A percentile compares a stretch with the other conserved stretches of the same genome.
phyloP scores from a whole-genome alignment of 2,329 filamentous ascomycete genomes.

The Ophiostoma sp. region DNA sequence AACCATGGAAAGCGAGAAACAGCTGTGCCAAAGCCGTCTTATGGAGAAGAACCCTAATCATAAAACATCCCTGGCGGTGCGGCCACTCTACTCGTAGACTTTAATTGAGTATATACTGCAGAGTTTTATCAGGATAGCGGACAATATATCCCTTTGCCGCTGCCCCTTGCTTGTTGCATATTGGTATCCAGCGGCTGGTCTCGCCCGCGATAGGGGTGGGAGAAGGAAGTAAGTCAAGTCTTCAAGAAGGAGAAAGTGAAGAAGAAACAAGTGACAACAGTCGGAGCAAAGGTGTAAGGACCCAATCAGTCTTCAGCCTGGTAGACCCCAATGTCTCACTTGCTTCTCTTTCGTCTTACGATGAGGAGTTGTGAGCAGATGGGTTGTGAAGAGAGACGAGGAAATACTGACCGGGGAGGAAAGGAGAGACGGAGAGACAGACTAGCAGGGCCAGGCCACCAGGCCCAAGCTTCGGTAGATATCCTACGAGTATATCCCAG shows the following conservation, averaged over 20 bases:
- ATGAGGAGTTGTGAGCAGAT: neutral
- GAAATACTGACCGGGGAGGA: neutral
- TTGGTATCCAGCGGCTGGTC: neutral
- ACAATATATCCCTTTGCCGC: slow-evolving; percentile 4
- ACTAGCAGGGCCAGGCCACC: neutral
- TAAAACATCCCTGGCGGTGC: neutral
- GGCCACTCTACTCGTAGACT: neutral
- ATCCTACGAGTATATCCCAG: neutral
- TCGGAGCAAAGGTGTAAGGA: neutral
- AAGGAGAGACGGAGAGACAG: neutral
- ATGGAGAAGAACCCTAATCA: neutral
- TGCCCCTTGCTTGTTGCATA: neutral
- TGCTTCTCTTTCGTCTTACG: neutral
- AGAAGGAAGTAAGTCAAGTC: too few relatives aligned
- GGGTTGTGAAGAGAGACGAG: neutral
- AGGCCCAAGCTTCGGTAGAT: slow-evolving; percentile 4
- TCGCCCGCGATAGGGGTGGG: neutral
- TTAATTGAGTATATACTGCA: too few relatives aligned
- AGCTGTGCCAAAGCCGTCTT: too few relatives aligned
- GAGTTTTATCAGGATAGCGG: neutral
- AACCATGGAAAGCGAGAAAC: too few relatives aligned
- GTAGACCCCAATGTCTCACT: neutral
- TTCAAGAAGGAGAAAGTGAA: too few relatives aligned
- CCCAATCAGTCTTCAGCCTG: neutral
- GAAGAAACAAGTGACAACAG: neutral